These are phyloP conservation scores for Debaryomycetaceae sp. DNA, from an alignment of 1,139 yeast genomes.

Conservation along the genomic window DNA sequence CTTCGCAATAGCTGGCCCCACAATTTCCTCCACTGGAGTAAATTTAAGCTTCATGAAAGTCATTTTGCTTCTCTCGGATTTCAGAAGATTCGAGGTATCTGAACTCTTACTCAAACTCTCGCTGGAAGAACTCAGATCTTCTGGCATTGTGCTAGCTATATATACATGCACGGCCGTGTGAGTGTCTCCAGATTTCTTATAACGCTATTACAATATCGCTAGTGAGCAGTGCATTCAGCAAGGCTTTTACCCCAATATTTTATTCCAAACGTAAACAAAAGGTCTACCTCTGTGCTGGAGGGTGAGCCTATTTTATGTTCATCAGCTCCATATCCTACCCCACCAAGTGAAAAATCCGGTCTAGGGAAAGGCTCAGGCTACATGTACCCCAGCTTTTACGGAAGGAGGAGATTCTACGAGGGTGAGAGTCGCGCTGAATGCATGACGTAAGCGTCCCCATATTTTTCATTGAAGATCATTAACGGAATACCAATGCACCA, in stretches of 20 bases:
- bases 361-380: too few species aligned
- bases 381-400: conserved; percentile 3
- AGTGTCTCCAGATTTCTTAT: neutral
- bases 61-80: neutral
- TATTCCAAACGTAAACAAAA: neutral
- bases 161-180: neutral
- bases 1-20: conserved; percentile 2
- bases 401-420: neutral
- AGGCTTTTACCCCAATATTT: neutral
- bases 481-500: too few species aligned
- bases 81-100: neutral
- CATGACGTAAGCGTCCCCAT: too few species aligned
- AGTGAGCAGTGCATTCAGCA: neutral
- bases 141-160: neutral
- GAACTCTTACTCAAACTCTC: neutral
- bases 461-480: too few species aligned
- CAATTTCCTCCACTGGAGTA: conserved; percentile 9
- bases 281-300: neutral
- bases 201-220: neutral
- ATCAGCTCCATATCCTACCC: neutral
- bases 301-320: neutral
- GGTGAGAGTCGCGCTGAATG: neutral
- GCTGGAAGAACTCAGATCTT: neutral
- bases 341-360: neutral
- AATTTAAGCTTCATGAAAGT: conserved; percentile 7